Base-by-base conservation (phyloP, 2,329 filamentous ascomycete species). In the Pseudogymnoascus sp. region DNA sequence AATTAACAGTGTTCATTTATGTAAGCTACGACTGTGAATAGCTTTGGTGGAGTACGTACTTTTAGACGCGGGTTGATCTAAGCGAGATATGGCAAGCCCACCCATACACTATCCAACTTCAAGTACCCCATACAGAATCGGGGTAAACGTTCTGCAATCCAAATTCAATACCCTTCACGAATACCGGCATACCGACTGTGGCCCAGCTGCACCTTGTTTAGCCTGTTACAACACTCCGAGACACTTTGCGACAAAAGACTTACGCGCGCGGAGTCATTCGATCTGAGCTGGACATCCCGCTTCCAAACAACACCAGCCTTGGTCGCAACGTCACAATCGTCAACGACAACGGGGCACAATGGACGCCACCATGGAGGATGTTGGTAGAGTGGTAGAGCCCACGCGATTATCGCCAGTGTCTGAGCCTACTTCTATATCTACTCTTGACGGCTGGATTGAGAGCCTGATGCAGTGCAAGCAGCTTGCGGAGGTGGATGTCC, bases 291-390 rank as follows among this genome's bases (percentile, higher is more conserved):
- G 50, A 56, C 50, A 56, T 56, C 29, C 50, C 50, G 50, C 50
- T 19, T 60, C 59, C 59, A 42, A 60, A 38, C 59, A 60, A 40
- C 59, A 60, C 21, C 59, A 56, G 50, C 29, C 50, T 56, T 33
- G 50, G 59, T 60, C 59, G 38, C 35, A 60, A 40, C 60, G 60
- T 53, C 35, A 44, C 40, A 44, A 63, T 42, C 62, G 17, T 35
- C 59, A 56, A 53, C 59, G 31, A 46, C 62, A 62, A 62, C 62
- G 63, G 64, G 38, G 56, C 64, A 70, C 62, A 61, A 96, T 97
- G 92, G 93, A 99, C 78, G 96, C 92, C 74, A 96, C 96, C 79
- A 99, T 99, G 95, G 93, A 97, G 82, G 95, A 99, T 76, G 92
- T 96, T 71, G 90, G 89, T 74, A 90, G 93, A 79, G 87, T 89